A percentile compares a stretch with the other conserved stretches of the same genome.
These are phyloP conservation scores for Backusella morwellensis DNA, from an alignment of 192 early-diverging fungal genomes.

Conservation along the genomic window DNA sequence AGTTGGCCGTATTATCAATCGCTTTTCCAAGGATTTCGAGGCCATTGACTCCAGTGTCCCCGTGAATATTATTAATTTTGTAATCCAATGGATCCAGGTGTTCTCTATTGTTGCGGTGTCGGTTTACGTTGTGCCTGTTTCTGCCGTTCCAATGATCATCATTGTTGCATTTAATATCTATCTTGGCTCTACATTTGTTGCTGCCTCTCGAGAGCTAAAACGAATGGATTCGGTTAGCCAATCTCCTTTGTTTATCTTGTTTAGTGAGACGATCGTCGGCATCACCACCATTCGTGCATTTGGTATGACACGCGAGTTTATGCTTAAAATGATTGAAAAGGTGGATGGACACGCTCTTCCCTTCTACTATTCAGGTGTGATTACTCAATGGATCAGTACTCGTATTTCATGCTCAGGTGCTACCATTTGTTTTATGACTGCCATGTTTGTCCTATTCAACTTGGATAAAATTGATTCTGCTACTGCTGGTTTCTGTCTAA, in stretches of 20 bases:
- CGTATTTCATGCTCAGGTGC: constrained; percentile 72
- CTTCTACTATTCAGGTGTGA: constrained; percentile 74
- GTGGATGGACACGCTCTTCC: constrained; percentile 65
- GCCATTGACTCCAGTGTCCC: constrained; percentile 64
- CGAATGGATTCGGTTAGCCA: constrained; percentile 74
- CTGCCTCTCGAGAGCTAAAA: constrained; percentile 76
- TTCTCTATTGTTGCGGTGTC: constrained; percentile 55
- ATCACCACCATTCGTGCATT: constrained; percentile 83
- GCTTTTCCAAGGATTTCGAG: constrained; percentile 86
- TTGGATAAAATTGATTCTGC: constrained; percentile 60
- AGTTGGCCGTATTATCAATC: constrained; percentile 81
- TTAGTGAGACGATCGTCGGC: constrained; percentile 70
- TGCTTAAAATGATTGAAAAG: constrained; percentile 47
- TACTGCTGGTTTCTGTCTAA: constrained; percentile 80
- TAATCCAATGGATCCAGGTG: constrained; percentile 43
- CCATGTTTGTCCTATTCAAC: constrained; percentile 57
- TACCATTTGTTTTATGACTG: constrained; percentile 63
- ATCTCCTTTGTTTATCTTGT: constrained; percentile 74
- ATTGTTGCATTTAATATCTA: constrained; percentile 41
- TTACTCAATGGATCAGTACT: constrained; percentile 83
- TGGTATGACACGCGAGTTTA: constrained; percentile 60
- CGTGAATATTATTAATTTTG: constrained; percentile 43
- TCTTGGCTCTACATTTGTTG: constrained; percentile 58
- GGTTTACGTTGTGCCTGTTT: constrained; percentile 57
- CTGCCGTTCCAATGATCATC: constrained; percentile 43